Base-by-base conservation (phyloP, 768 basidiomycete genomes). In the Serendipita indica region DNA sequence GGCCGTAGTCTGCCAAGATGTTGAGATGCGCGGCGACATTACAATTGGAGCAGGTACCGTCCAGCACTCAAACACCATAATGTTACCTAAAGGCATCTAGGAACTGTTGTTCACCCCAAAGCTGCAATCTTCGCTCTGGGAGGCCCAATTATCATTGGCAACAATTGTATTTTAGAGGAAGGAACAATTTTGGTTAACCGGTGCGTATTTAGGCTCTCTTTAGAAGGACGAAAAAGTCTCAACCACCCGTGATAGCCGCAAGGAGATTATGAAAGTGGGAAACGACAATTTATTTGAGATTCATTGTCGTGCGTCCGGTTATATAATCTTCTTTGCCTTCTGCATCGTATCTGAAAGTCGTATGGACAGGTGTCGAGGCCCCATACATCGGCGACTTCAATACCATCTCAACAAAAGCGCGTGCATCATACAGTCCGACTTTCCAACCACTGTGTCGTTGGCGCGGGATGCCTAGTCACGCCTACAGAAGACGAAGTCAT, bases 281-380 rank as follows among this genome's bases (percentile, higher is more conserved):
- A 84, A 94, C 68, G 82, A 88, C 61, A 97, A 97, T 69, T 73
- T 92, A 60, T 94, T 99, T 65, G 90, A 96, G 72, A 89, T 96
- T 57, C 89, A 87, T 20, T 89, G 85, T 69, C 84, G 94, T 94
- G 66, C 62, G 88, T 81, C 16, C 35, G 30, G 39, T 34, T 33
- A 32, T 39, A 25, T 22, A 18, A 41, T 58, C 39, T 62, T 20
- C 28, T 6, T 37, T 34, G 20, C 6, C 20, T 61, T 3, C 12
- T 33, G 32, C 35, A 16, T 32, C 14, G 39, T 35, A 28, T 13
- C 59, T 5, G n/a, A n/a, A n/a, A n/a, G n/a, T n/a, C n/a, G n/a
- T n/a, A n/a, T n/a, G n/a, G 13, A 27, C 65, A 96, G 91, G 90
- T 32, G 78, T 97, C 45, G 93, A 97, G 71, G 84, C 79, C 16